Evolutionary conservation across 2,329 filamentous ascomycete genomes (phyloP), one percentile per base, ranked within the genome.

Genomic region (Nannizzia gypsea): DNA sequence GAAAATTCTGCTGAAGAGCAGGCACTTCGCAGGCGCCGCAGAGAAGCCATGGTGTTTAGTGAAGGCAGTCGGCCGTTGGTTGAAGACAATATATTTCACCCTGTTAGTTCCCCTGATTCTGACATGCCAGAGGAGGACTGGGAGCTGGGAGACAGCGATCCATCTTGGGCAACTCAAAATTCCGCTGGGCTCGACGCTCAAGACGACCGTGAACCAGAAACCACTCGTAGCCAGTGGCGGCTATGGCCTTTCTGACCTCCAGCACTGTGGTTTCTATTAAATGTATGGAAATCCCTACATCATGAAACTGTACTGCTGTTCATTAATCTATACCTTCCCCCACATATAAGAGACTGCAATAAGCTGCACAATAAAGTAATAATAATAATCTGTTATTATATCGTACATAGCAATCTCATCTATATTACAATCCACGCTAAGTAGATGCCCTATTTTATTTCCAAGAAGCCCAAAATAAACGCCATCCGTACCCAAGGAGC

Each of bases 11-110:
- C 66, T 3, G 71, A 73, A 63, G 88, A 92, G 70, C 85, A 88
- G 67, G 82, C 86, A 58, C 77, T 91, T 62, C 79, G 90, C 62
- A 81, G 90, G 64, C 81, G 89, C 56, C 82, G 92, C 68, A 81
- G 90, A 65, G 90, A 96, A 75, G 90, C 90, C 3, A 91, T 96
- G 82, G 90, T 96, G 20, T 77, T 96, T 60, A 92, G 90, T 67
- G 90, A 95, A 67, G 88, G 89, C n/a, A 89, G 83, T 22, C 80
- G 86, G 34, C 87, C 88, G 1, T 72, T 95, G 50, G 84, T 82
- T 3, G 82, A 84, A 63, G 83, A 83, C 50, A 88, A 95, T 69
- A 95, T 96, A 38, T 89, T 91, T 58, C 86, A 93, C 71, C 76
- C 82, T 63, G 68, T 70, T 22, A 48, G 13, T 15, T 26, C 8